These are phyloP conservation scores for Jacaranda mimosifolia DNA, from an alignment of 257 asterid genomes.

Conservation along the genomic window DNA sequence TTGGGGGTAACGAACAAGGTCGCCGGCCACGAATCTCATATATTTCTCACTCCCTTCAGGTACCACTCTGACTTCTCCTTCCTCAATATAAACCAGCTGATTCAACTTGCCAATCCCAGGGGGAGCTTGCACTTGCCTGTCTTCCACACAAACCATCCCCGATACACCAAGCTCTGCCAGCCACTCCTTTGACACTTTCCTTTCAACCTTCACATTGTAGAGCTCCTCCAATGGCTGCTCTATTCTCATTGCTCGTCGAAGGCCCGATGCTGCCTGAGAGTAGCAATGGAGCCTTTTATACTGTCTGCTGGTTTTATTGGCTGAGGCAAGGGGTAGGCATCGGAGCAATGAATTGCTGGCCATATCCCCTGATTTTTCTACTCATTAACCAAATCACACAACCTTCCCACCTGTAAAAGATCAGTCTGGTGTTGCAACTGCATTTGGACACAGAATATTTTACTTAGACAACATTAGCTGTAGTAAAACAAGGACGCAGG, in stretches of 20 bases:
- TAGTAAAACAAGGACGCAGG: background rate
- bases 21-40: conserved; percentile 88
- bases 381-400: conserved; percentile 1
- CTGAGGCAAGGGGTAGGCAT: conserved; percentile 45
- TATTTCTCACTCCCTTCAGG: conserved; percentile 86
- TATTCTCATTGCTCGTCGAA: conserved; percentile 55
- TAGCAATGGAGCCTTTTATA: conserved; percentile 20
- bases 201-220: conserved; percentile 86
- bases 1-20: conserved; percentile 94
- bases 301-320: conserved; percentile 28
- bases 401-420: background rate
- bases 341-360: conserved; percentile 51
- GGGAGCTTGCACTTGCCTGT: conserved; percentile 92
- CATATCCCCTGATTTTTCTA: conserved; percentile 46
- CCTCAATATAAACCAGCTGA: conserved; percentile 92
- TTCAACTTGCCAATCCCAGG: conserved; percentile 98
- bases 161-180: conserved; percentile 75
- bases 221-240: conserved; percentile 93
- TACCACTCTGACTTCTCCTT: conserved; percentile 95
- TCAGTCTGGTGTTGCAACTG: background rate
- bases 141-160: conserved; percentile 88
- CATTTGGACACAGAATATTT: background rate
- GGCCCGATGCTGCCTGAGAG: conserved; percentile 32
- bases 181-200: conserved; percentile 65
- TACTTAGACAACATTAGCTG: background rate